phyloP scores from a whole-genome alignment of 2,329 filamentous ascomycete species.

The Neonectria punicea region DNA sequence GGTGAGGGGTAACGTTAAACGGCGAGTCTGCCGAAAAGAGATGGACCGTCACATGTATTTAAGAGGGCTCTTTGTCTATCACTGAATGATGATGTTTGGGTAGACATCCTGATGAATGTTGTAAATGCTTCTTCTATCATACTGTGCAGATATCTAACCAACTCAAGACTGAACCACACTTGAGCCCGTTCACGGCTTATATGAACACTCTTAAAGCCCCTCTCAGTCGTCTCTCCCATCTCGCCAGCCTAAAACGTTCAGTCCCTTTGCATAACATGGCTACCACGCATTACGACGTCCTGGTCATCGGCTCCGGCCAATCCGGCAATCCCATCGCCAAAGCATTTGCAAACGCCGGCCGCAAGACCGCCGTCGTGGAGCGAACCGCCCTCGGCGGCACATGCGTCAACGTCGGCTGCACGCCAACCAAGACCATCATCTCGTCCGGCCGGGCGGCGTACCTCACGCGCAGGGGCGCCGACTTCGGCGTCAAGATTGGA shows the following conservation, averaged over 20 bases:
- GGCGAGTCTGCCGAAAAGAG: conserved; percentile 5
- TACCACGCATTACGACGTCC: conserved; percentile 39
- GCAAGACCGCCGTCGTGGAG: conserved; percentile 60
- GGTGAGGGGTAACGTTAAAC: conserved; percentile 42
- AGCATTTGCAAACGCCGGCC: conserved; percentile 56
- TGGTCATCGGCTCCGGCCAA: conserved; percentile 65
- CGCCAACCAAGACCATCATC: conserved; percentile 67
- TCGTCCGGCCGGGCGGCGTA: conserved; percentile 62
- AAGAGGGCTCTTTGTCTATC: background rate
- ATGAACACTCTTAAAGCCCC: conserved; percentile 1
- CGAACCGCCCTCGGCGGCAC: conserved; percentile 61
- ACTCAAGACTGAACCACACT: background rate
- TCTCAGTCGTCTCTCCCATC: background rate
- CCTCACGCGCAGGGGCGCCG: conserved; percentile 51
- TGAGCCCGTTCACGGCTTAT: background rate
- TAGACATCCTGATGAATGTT: background rate
- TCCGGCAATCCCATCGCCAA: conserved; percentile 60
- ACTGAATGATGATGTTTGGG: background rate
- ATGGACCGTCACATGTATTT: background rate
- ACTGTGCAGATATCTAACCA: background rate
- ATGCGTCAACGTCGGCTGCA: conserved; percentile 66
- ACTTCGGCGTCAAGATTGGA: conserved; percentile 57
- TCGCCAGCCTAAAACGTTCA: background rate
- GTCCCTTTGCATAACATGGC: conserved; percentile 26
- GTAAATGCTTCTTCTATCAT: background rate